A percentile compares a stretch with the other conserved stretches of the same genome.
Conservation (phyloP, 2,329 filamentous ascomycete genomes). For the Venturia aucupariae region DNA sequence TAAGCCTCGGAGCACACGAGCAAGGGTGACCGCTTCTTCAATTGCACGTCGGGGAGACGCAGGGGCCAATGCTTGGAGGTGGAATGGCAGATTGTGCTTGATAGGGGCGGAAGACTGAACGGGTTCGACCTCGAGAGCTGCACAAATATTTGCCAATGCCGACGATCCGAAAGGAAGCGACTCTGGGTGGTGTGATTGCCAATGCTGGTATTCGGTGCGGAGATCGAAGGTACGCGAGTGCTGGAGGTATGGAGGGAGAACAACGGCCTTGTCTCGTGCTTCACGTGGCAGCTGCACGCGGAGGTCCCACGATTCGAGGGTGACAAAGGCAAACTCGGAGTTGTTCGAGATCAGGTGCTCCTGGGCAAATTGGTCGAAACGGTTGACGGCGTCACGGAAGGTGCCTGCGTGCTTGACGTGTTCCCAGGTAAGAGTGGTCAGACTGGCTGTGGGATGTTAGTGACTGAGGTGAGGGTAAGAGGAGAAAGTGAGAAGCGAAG, state of each 20-base stretch:
- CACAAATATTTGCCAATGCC: conserved; percentile 94
- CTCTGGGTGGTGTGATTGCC: conserved; percentile 97
- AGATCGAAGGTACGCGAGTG: conserved; percentile 96
- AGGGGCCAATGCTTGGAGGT: conserved; percentile 89
- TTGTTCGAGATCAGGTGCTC: conserved; percentile 88
- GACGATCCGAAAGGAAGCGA: conserved; percentile 93
- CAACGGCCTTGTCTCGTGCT: conserved; percentile 95
- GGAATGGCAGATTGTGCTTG: conserved; percentile 97
- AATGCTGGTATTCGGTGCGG: conserved; percentile 93
- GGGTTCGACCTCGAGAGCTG: conserved; percentile 93
- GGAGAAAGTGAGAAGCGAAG: neutral
- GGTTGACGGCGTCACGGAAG: conserved; percentile 92
- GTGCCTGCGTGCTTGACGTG: conserved; percentile 95
- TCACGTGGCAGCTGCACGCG: conserved; percentile 95
- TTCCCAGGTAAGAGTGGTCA: conserved; percentile 98
- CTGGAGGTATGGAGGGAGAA: conserved; percentile 91
- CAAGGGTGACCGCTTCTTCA: conserved; percentile 92
- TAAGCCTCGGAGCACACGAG: conserved; percentile 81
- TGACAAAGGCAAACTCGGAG: conserved; percentile 96
- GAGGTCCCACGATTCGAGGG: conserved; percentile 95
- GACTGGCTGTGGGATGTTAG: conserved; percentile 56
- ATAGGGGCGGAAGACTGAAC: conserved; percentile 96
- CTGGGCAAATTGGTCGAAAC: conserved; percentile 86
- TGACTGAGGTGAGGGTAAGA: neutral
- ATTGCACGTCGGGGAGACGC: conserved; percentile 92